Evolutionary conservation across 2,329 filamentous ascomycete species (phyloP), one percentile per base, ranked within the genome.

Genomic region (Mollisiaceae sp.): DNA sequence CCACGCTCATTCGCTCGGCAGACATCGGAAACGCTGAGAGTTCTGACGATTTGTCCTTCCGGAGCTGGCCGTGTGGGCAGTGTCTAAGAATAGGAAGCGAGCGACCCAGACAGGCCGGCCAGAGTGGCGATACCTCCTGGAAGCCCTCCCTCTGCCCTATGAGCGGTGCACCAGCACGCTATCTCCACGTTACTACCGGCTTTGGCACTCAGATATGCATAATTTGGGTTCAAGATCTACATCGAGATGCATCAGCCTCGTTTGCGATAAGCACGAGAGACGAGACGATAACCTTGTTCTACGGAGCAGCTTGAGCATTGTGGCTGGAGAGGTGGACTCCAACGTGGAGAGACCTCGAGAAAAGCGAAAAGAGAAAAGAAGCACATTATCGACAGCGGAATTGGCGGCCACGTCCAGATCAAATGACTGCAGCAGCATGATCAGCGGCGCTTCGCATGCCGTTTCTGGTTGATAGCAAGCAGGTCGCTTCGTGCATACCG

Each of bases 211-310:
- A 18, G 14, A 54, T 27, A 54, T 54, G 50, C 50, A 54, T 54
- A 54, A 54, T 4, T 32, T 6, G 24, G 45, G n/a, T n/a, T 15
- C 22, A 12, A 32, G 50, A 32, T 54, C 50, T 14, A 14, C 50
- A 54, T 54, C 45, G 45, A 11, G 45, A 35, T 24, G 24, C 50
- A 54, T 54, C 50, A 54, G 24, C 50, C 50, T 54, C 50, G 50
- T 54, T 32, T 54, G 50, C 27, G 50, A 54, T 54, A 54, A 54
- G 50, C 18, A 41, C 2, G 3, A 50, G 45, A 24, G 45, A 50
- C 22, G 50, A 18, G 6, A 22, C 43, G 50, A 54, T 54, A 54
- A 54, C 50, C 50, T 54, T 54, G 50, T 54, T 35, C 18, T 5
- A 22, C 8, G 43, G 6, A n/a, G 24, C 45, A 50, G 45, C 45